phyloP scores from a whole-genome alignment of 306 rosid species.

The Neltuma alba region DNA sequence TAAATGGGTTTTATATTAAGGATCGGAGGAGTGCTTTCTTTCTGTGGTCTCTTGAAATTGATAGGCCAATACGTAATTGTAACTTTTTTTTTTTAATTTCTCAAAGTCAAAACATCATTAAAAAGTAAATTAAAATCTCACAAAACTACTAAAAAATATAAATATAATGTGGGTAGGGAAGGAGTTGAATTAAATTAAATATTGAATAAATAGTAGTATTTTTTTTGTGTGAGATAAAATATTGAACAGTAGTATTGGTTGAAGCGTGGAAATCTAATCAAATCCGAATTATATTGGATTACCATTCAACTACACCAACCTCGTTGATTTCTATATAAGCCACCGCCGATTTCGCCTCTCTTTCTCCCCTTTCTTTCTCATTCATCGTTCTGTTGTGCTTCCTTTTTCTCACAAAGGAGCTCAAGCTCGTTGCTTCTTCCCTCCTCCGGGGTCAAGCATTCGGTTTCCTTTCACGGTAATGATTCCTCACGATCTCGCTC shows the following conservation, averaged over 20 bases:
- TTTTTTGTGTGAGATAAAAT: too few species aligned
- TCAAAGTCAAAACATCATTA: background rate
- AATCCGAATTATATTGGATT: background rate
- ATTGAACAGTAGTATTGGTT: background rate
- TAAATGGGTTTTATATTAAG: too few species aligned
- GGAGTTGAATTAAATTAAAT: background rate
- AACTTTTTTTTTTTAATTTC: background rate
- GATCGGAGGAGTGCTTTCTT: too few species aligned
- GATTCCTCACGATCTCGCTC: constrained; percentile 13
- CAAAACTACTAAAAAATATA: background rate
- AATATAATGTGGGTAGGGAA: background rate
- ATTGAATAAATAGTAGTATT: too few species aligned
- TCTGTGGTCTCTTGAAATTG: background rate
- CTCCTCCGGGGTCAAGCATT: background rate
- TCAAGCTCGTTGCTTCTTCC: background rate
- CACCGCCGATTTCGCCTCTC: background rate
- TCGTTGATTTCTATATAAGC: background rate
- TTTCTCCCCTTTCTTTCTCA: too few species aligned
- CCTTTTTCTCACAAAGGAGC: background rate
- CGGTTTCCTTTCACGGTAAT: constrained; percentile 38
- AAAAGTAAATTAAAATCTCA: background rate
- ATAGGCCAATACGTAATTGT: background rate
- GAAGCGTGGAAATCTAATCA: background rate
- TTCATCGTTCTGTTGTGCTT: background rate
- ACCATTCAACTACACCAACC: background rate